Evolutionary conservation across 2,329 filamentous ascomycete genomes (phyloP).

Genomic region (Cladosporium phlei): DNA sequence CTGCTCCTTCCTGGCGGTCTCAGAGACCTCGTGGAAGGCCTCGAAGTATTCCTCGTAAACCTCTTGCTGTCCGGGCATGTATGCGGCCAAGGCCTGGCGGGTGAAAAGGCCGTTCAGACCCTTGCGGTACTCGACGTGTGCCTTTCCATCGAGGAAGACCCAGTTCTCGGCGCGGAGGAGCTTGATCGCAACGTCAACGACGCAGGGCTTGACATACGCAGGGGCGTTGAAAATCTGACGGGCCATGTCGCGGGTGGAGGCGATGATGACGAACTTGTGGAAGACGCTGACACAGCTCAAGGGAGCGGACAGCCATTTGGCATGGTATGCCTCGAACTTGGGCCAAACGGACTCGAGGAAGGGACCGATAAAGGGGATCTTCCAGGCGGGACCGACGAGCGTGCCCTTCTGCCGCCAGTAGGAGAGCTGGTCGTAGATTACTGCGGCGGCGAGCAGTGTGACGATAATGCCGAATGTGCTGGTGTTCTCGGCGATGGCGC

Average conservation of each 20-base stretch:
- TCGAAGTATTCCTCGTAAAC: constrained; percentile 85
- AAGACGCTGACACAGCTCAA: constrained; percentile 98
- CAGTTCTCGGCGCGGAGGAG: constrained; percentile 88
- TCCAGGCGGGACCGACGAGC: constrained; percentile 44
- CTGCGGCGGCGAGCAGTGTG: constrained; percentile 64
- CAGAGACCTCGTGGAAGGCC: constrained; percentile 68
- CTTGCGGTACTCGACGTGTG: constrained; percentile 95
- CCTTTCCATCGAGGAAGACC: constrained; percentile 94
- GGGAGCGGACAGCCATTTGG: constrained; percentile 85
- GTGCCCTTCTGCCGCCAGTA: constrained; percentile 45
- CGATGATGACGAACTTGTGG: constrained; percentile 99
- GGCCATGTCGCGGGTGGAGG: constrained; percentile 88
- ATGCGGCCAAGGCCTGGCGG: constrained; percentile 76
- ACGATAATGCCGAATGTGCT: constrained; percentile 63
- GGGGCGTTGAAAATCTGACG: constrained; percentile 97
- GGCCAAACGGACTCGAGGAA: constrained; percentile 90
- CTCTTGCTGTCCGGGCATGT: constrained; percentile 87
- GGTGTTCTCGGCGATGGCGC: constrained; percentile 53
- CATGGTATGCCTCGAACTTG: constrained; percentile 84
- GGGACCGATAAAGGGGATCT: constrained; percentile 66
- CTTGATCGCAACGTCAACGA: constrained; percentile 91
- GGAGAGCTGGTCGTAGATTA: constrained; percentile 76
- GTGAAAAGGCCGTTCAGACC: constrained; percentile 94
- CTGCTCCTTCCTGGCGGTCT: constrained; percentile 37
- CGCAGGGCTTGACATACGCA: constrained; percentile 85